These are phyloP conservation scores for Russula lepida DNA, from an alignment of 768 basidiomycete species.

Conservation along the genomic window DNA sequence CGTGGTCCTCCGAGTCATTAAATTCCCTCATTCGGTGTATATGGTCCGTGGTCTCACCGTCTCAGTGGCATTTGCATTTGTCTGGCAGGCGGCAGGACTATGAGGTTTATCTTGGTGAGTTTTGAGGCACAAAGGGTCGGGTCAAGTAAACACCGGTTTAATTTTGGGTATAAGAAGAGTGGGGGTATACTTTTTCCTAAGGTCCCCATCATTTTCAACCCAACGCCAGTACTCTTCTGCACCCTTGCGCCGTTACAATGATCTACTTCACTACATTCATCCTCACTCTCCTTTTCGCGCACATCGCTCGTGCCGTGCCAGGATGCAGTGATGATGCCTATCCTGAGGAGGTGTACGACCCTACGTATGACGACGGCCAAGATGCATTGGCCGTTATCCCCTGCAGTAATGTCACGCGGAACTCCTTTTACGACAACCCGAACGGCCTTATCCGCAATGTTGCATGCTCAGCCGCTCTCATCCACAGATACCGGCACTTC, in stretches of 20 bases:
- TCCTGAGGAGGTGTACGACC: not conserved
- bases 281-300: not conserved
- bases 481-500: constrained; percentile 41
- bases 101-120: not conserved
- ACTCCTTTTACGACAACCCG: constrained; percentile 37
- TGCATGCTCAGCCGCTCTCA: constrained; percentile 37
- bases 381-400: no score
- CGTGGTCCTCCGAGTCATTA: no score
- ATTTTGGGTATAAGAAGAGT: not conserved
- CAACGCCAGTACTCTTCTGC: not conserved
- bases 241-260: not conserved
- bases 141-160: not conserved
- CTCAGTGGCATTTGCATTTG: no score
- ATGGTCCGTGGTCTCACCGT: no score
- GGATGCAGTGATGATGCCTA: not conserved
- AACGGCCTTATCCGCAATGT: constrained; percentile 33
- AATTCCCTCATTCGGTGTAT: no score
- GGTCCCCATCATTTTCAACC: not conserved
- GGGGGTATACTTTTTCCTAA: not conserved
- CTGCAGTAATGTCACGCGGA: no score
- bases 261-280: not conserved
- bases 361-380: no score
- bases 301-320: not conserved
- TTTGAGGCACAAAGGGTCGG: not conserved
- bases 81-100: no score